Evolutionary conservation across 257 asterid species (phyloP), one percentile per base, ranked within the genome.

Genomic region (Solanum habrochaites): DNA sequence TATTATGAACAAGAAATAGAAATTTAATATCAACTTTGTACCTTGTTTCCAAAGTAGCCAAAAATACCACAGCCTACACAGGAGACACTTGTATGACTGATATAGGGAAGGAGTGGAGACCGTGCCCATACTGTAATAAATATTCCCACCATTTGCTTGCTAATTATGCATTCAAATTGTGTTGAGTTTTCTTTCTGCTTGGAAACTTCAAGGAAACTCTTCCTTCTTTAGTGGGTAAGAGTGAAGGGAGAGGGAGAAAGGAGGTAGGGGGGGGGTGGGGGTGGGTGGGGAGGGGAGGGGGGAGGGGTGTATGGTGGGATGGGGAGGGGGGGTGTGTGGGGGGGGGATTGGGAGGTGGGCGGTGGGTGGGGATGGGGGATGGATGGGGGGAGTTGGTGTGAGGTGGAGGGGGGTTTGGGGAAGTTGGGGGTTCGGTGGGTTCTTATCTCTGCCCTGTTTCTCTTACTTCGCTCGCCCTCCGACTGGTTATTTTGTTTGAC

Each of bases 121-220:
- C 93, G 82, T 27, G 69, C 94, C 96, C 95, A 93, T 37, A 91
- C 82, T 85, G 95, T 93, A 85, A 93, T 90, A 87, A 89, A 93
- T 42, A 93, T 83, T 86, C 95, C 95, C 10, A 93, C 95, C 95
- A 92, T 93, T 90, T 92, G 95, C 85, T 93, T 92, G 85, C 95
- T 92, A 37, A 83, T 85, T 88, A 93, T 67, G 92, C 96, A 92
- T 88, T 89, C 86, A 83, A 89, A 80, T 47, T 80, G 85, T 80
- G 69, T 75, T 75, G 60, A 92, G 42, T 89, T 91, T 67, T 90
- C n/a, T n/a, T n/a, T n/a, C n/a, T n/a, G n/a, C n/a, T n/a, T n/a
- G n/a, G n/a, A n/a, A 90, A 81, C 87, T 87, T 86, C 42, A 83
- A 87, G 88, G 92, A 86, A 81, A n/a, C n/a, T n/a, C 83, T 85